Base-by-base conservation (phyloP, 108 stramenopile genomes). In the Cyclotella sp. region DNA sequence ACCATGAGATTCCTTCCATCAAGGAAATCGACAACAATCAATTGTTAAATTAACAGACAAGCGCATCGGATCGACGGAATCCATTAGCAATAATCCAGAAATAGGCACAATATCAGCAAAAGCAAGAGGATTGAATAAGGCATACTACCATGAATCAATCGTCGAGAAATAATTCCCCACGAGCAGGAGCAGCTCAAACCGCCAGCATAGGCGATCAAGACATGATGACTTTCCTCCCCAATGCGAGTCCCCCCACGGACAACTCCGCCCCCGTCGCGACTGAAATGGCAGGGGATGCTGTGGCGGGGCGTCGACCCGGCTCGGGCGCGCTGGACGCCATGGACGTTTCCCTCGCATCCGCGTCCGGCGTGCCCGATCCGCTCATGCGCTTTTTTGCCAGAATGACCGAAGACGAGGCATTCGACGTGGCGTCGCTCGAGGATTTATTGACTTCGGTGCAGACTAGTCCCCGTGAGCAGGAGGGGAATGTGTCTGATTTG, bases 171-270 rank as follows among this genome's bases (percentile, higher is more conserved):
- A 57, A 57, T 62, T 62, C 61, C 16, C 40, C 61, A 3, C 29
- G 34, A 30, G 34, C 15, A n/a, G 70, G 59, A 30, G 82, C 79
- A 42, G 84, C 84, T 30, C 84, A 85, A 47, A 85, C 84, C 41
- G 84, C 81, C 39, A 82, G 80, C 64, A 62, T 85, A 27, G 84
- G 84, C 0, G 52, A 73, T 77, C 76, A 72, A 41, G 70, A 85
- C n/a, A 82, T 85, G 76, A 85, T 85, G 84, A 85, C 84, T 0
- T 85, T 77, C 47, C 64, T 85, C 16, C 70, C 81, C 18, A 44
- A 53, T 15, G 24, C 14, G 11, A 40, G 15, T 42, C 62, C 39
- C 3, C 5, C 40, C 8, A 30, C 41, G 24, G 24, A 60, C 40
- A 15, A 43, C 12, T 3, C 34, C 3, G 1, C n/a, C 8, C 3